A percentile compares a stretch with the other conserved stretches of the same genome.
Conservation (phyloP, 2,329 filamentous ascomycete species). For the Xylariaceae sp. region DNA sequence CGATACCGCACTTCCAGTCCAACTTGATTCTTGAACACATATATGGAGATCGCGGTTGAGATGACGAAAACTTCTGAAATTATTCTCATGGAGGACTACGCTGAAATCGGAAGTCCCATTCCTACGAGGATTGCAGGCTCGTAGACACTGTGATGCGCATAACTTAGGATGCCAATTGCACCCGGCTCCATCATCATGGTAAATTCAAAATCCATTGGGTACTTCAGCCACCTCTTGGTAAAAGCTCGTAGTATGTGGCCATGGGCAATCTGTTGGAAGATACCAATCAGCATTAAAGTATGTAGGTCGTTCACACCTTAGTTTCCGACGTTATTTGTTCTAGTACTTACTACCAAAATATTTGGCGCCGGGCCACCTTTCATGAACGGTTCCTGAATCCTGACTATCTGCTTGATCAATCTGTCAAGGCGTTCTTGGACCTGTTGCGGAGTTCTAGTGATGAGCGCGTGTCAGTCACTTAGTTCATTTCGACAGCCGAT, state of each 20-base stretch:
- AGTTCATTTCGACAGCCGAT: neutral
- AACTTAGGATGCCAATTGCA: slow-evolving; percentile 6
- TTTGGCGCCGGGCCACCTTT: slow-evolving; percentile 42
- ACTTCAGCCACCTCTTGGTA: slow-evolving; percentile 53
- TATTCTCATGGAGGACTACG: neutral
- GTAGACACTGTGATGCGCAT: slow-evolving; percentile 1
- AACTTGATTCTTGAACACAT: too few relatives aligned
- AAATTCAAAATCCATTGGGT: slow-evolving; percentile 18
- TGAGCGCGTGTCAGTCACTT: neutral
- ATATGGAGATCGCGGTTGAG: too few relatives aligned
- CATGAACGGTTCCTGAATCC: slow-evolving; percentile 41
- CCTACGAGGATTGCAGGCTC: neutral
- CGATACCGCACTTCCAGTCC: too few relatives aligned
- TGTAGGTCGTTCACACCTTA: neutral
- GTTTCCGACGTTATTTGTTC: neutral
- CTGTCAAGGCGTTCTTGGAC: slow-evolving; percentile 46
- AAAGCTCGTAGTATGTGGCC: slow-evolving; percentile 54
- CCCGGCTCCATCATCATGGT: slow-evolving; percentile 5
- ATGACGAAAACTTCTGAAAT: too few relatives aligned
- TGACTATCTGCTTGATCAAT: slow-evolving; percentile 47
- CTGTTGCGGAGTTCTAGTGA: slow-evolving; percentile 43
- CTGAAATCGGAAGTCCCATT: neutral
- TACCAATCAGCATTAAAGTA: neutral
- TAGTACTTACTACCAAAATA: slow-evolving; percentile 42
- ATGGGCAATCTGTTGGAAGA: slow-evolving; percentile 27